Conservation (phyloP, 2,329 filamentous ascomycete genomes). For the Biscogniauxia sp. region DNA sequence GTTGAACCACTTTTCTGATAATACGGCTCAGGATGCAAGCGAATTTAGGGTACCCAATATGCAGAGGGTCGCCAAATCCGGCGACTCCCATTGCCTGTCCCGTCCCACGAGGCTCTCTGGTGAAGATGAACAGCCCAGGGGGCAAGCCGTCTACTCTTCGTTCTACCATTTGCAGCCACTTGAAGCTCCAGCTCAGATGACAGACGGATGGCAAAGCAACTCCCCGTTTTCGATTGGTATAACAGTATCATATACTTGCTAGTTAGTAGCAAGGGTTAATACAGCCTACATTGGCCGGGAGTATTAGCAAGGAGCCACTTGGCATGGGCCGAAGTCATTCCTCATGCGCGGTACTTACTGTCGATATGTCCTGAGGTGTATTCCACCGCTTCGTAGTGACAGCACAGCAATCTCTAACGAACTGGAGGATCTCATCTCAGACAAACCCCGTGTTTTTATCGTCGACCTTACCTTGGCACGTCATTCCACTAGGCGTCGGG, state of each 20-base stretch:
- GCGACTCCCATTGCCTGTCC: not conserved
- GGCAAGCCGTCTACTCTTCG: not conserved
- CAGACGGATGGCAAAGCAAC: constrained; percentile 5
- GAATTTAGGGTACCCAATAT: not conserved
- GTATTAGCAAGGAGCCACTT: not conserved
- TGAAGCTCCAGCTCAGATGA: not conserved
- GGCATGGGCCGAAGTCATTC: not conserved
- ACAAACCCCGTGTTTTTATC: not conserved
- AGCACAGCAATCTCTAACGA: not conserved
- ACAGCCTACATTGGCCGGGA: constrained; percentile 14
- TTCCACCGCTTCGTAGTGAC: not conserved
- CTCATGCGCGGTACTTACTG: not conserved
- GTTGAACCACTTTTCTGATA: not conserved
- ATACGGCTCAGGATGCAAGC: not conserved
- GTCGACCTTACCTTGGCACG: not conserved
- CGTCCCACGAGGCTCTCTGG: too few species aligned
- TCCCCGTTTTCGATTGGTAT: constrained; percentile 27
- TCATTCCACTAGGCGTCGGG: not conserved
- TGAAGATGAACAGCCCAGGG: not conserved
- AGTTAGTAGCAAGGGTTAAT: constrained; percentile 28
- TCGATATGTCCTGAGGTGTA: not conserved
- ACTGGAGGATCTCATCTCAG: not conserved
- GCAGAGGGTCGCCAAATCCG: not conserved
- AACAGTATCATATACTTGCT: constrained; percentile 27
- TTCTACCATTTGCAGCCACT: not conserved